A percentile compares a stretch with the other conserved stretches of the same genome.
These are phyloP conservation scores for Blastobotrys apis DNA, from an alignment of 1,139 yeast species.

Conservation along the genomic window DNA sequence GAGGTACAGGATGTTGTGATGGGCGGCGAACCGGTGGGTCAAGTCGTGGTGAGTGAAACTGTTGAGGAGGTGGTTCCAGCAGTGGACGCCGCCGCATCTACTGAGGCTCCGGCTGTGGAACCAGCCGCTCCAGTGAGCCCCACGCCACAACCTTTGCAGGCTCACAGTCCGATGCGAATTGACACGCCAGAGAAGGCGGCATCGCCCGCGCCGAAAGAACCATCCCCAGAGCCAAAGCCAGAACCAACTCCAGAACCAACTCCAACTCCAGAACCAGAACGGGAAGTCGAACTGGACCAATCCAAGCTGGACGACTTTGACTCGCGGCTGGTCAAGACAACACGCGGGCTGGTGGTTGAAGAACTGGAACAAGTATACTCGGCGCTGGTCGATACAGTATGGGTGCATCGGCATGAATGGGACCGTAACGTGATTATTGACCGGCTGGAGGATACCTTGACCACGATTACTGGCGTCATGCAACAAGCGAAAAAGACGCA, in stretches of 20 bases:
- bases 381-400: conserved; percentile 63
- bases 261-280: conserved; percentile 15
- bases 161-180: not conserved
- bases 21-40: not conserved
- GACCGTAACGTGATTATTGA: conserved; percentile 46
- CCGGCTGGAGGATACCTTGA: conserved; percentile 20
- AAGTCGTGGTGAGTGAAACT: not conserved
- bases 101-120: not conserved
- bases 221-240: conserved; percentile 3
- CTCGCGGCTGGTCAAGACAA: conserved; percentile 35
- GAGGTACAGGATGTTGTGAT: not conserved
- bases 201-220: conserved; percentile 3
- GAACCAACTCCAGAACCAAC: conserved; percentile 12
- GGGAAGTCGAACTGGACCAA: conserved; percentile 24
- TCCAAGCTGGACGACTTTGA: conserved; percentile 37
- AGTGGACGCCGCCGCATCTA: not conserved
- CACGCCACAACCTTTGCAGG: not conserved
- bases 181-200: too few relatives aligned
- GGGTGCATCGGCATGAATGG: conserved; percentile 67
- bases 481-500: conserved; percentile 13
- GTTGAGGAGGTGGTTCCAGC: not conserved
- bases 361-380: conserved; percentile 71
- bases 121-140: not conserved
- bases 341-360: conserved; percentile 59
- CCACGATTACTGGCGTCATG: conserved; percentile 16